These are phyloP conservation scores for Backusella liffmaniae DNA, from an alignment of 192 early-diverging fungal genomes.

Conservation along the genomic window DNA sequence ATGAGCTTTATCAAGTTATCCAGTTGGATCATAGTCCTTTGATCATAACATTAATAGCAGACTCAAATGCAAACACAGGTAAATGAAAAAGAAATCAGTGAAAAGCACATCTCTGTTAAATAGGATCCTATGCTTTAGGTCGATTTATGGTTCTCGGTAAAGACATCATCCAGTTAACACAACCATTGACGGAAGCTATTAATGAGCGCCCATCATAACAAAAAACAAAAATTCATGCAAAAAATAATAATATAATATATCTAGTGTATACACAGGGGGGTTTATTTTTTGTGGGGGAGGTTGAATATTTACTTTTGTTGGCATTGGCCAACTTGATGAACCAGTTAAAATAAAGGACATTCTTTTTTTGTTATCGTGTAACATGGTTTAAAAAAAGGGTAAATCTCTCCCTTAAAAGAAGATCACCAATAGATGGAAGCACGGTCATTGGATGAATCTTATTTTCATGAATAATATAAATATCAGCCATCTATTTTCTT, in stretches of 20 bases:
- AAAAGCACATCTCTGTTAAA: too few species aligned
- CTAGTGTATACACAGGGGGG: neutral
- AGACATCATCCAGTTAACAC: constrained; percentile 46
- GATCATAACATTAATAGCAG: constrained; percentile 58
- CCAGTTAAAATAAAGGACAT: neutral
- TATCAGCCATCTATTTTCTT: neutral
- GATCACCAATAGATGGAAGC: neutral
- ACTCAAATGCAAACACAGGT: constrained; percentile 59
- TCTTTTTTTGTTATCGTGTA: neutral
- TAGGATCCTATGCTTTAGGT: constrained; percentile 20
- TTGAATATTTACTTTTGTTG: neutral
- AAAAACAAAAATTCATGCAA: neutral
- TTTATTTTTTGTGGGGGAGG: neutral
- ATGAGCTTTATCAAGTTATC: constrained; percentile 54
- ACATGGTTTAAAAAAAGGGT: neutral
- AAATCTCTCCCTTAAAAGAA: neutral
- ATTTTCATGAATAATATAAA: constrained; percentile 5
- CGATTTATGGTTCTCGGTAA: constrained; percentile 47
- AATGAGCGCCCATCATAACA: constrained; percentile 38
- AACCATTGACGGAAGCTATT: constrained; percentile 45
- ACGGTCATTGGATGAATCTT: neutral
- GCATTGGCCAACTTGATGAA: neutral
- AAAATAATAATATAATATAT: neutral
- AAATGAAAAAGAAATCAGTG: constrained; percentile 2
- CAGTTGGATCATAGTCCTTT: constrained; percentile 62